Evolutionary conservation across 2,329 filamentous ascomycete species (phyloP).

Genomic region (Corniculantispora saksenae): DNA sequence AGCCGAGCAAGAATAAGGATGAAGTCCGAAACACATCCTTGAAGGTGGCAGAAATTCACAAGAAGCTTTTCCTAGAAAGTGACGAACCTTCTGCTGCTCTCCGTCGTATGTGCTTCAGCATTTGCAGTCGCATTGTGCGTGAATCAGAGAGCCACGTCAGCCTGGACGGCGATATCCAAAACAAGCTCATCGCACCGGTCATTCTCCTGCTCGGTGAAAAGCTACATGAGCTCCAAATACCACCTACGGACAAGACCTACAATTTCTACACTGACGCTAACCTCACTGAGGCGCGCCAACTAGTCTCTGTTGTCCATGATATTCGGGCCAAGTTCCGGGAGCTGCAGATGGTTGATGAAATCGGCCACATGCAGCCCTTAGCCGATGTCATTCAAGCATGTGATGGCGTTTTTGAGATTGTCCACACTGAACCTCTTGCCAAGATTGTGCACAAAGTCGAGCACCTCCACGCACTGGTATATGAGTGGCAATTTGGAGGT

Average conservation of each 20-base stretch:
- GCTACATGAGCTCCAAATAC: constrained; percentile 42
- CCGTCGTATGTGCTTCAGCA: constrained; percentile 44
- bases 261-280: constrained; percentile 92
- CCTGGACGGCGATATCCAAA: constrained; percentile 43
- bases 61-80: constrained; percentile 49
- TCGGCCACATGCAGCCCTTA: constrained; percentile 72
- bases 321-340: constrained; percentile 72
- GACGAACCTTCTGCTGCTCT: constrained; percentile 45
- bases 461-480: constrained; percentile 78
- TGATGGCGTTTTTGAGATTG: constrained; percentile 72
- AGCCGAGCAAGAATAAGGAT: constrained; percentile 34
- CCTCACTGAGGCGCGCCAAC: constrained; percentile 69
- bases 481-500: constrained; percentile 88
- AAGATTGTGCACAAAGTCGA: constrained; percentile 85
- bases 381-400: constrained; percentile 76
- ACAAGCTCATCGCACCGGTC: constrained; percentile 64
- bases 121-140: constrained; percentile 40
- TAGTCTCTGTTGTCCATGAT: constrained; percentile 68
- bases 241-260: constrained; percentile 51
- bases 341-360: constrained; percentile 66
- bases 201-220: constrained; percentile 67
- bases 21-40: constrained; percentile 58
- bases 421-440: constrained; percentile 80
- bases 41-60: constrained; percentile 62
- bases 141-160: constrained; percentile 32